These are phyloP conservation scores for Naematelia encephala DNA, from an alignment of 768 basidiomycete species.

Conservation along the genomic window DNA sequence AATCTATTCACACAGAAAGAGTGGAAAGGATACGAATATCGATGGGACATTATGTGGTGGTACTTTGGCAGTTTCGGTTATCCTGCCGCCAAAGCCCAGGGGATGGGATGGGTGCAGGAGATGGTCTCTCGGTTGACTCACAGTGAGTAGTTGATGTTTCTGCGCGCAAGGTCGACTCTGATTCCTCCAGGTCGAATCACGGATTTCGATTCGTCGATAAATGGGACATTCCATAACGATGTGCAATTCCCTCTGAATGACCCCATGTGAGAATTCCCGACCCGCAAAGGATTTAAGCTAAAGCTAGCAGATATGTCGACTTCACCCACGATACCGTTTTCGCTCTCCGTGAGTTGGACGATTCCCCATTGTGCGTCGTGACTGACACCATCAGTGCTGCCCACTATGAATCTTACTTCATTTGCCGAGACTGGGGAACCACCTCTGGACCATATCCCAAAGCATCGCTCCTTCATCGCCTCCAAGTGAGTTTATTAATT, in stretches of 20 bases:
- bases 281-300: neutral
- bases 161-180: conserved; percentile 2
- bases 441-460: conserved; percentile 49
- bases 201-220: conserved; percentile 70
- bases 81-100: conserved; percentile 62
- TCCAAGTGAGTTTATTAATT: conserved; percentile 54
- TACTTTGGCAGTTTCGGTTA: conserved; percentile 72
- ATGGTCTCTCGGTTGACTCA: conserved; percentile 44
- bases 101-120: conserved; percentile 50
- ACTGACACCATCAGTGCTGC: conserved; percentile 35
- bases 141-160: conserved; percentile 10
- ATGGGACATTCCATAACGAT: conserved; percentile 70
- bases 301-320: conserved; percentile 50
- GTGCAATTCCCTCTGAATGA: conserved; percentile 47
- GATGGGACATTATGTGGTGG: conserved; percentile 53
- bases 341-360: conserved; percentile 20
- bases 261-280: conserved; percentile 27
- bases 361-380: neutral
- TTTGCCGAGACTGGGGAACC: conserved; percentile 47
- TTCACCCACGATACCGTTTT: conserved; percentile 51
- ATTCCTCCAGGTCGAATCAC: conserved; percentile 40
- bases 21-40: conserved; percentile 89
- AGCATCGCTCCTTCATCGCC: conserved; percentile 61
- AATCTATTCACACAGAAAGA: conserved; percentile 84
- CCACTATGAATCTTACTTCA: conserved; percentile 50